phyloP scores from a whole-genome alignment of 169 alveolate genomes.

The Plasmodium falciparum region DNA sequence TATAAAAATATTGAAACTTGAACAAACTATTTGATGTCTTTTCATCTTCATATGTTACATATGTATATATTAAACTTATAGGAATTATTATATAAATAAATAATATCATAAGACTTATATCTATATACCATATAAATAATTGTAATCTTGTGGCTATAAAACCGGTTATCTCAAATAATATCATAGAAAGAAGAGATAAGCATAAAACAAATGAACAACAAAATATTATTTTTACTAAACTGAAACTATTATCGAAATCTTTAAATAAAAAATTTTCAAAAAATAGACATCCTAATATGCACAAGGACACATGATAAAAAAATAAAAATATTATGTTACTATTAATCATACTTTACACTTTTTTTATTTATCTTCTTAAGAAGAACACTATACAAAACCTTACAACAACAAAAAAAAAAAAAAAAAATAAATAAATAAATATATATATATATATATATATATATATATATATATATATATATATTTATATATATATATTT shows the following conservation, averaged over 20 bases:
- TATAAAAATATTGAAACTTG: conserved; percentile 54
- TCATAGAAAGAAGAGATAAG: conserved; percentile 43
- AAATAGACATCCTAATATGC: conserved; percentile 34
- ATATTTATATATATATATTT: too few species aligned
- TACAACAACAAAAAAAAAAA: too few species aligned
- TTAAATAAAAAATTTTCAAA: conserved; percentile 48
- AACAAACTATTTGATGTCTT: conserved; percentile 21
- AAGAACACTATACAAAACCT: too few species aligned
- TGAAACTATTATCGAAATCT: conserved; percentile 56
- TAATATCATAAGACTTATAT: conserved; percentile 43
- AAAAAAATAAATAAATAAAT: too few species aligned
- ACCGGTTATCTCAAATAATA: conserved; percentile 37
- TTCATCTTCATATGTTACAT: conserved; percentile 63
- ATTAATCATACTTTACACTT: conserved; percentile 20
- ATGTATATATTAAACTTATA: conserved; percentile 46
- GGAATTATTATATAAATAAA: conserved; percentile 60
- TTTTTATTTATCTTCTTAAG: too few species aligned
- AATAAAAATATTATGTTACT: conserved; percentile 14
- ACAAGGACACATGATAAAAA: conserved; percentile 20
- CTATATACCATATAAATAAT: conserved; percentile 64
- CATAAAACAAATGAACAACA: conserved; percentile 57
- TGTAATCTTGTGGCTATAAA: conserved; percentile 40
- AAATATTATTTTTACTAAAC: conserved; percentile 59
- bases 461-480: too few species aligned
- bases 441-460: too few species aligned